A percentile compares a stretch with the other conserved stretches of the same genome.
phyloP scores from a whole-genome alignment of 768 basidiomycete species.

The Boletus pseudopeckii region DNA sequence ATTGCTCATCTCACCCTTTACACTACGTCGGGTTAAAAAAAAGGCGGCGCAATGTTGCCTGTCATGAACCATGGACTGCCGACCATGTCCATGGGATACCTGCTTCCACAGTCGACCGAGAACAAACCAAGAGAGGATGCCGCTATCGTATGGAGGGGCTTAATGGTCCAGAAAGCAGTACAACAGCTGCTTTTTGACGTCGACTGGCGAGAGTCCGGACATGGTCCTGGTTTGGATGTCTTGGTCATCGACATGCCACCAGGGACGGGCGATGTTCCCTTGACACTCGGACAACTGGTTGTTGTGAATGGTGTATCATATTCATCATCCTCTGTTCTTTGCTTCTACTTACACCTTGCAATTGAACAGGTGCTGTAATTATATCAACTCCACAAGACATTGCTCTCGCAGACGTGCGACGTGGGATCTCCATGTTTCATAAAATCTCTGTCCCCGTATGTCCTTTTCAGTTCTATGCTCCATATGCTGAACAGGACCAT shows the following conservation, averaged over 20 bases:
- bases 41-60: slow-evolving; percentile 78
- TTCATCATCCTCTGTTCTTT: not conserved
- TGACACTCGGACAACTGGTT: slow-evolving; percentile 87
- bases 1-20: not conserved
- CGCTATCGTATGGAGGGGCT: slow-evolving; percentile 90
- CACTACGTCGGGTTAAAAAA: slow-evolving; percentile 22
- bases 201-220: slow-evolving; percentile 62
- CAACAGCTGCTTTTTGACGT: slow-evolving; percentile 96
- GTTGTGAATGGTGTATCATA: slow-evolving; percentile 67
- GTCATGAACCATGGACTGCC: slow-evolving; percentile 84
- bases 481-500: not conserved
- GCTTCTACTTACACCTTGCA: not conserved
- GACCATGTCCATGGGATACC: slow-evolving; percentile 97
- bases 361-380: slow-evolving; percentile 73
- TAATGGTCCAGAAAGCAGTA: slow-evolving; percentile 98
- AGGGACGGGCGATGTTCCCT: slow-evolving; percentile 93
- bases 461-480: not conserved
- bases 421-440: slow-evolving; percentile 89
- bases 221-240: slow-evolving; percentile 62
- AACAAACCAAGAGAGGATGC: slow-evolving; percentile 59
- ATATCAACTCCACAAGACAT: slow-evolving; percentile 96
- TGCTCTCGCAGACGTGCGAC: slow-evolving; percentile 85
- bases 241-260: slow-evolving; percentile 96
- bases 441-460: slow-evolving; percentile 85
- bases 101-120: slow-evolving; percentile 59